phyloP scores from a whole-genome alignment of 768 basidiomycete species.

The Russula lepida region DNA sequence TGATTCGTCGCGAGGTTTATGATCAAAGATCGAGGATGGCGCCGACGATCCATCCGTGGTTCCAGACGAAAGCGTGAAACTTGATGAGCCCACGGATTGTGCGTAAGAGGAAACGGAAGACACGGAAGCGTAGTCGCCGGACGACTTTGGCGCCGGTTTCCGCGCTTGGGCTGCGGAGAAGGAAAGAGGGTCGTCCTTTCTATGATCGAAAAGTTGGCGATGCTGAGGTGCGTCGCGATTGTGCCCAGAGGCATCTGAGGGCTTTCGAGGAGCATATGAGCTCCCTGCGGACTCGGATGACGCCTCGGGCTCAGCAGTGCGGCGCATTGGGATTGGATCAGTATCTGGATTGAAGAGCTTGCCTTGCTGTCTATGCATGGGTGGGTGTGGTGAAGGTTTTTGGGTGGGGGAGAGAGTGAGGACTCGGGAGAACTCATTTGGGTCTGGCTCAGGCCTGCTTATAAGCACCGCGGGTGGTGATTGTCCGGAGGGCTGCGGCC shows the following conservation, averaged over 20 bases:
- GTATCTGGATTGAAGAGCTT: conserved; percentile 69
- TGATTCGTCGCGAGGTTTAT: conserved; percentile 37
- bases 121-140: conserved; percentile 64
- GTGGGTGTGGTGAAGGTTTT: conserved; percentile 29
- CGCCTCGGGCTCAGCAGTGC: conserved; percentile 55
- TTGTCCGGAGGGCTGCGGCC: conserved; percentile 31
- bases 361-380: conserved; percentile 27
- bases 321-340: conserved; percentile 52
- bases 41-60: conserved; percentile 71
- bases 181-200: conserved; percentile 84
- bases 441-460: conserved; percentile 47
- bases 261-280: conserved; percentile 38
- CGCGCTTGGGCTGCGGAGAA: conserved; percentile 57
- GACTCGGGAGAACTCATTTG: conserved; percentile 63
- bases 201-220: conserved; percentile 76
- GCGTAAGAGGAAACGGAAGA: conserved; percentile 72
- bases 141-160: conserved; percentile 48
- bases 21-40: conserved; percentile 62
- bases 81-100: conserved; percentile 55
- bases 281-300: conserved; percentile 50
- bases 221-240: conserved; percentile 30
- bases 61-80: conserved; percentile 63
- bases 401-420: conserved; percentile 55
- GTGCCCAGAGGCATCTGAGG: conserved; percentile 28
- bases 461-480: conserved; percentile 29